These are phyloP conservation scores for Curvularia lunata DNA, from an alignment of 2,329 filamentous ascomycete species.

Conservation along the genomic window DNA sequence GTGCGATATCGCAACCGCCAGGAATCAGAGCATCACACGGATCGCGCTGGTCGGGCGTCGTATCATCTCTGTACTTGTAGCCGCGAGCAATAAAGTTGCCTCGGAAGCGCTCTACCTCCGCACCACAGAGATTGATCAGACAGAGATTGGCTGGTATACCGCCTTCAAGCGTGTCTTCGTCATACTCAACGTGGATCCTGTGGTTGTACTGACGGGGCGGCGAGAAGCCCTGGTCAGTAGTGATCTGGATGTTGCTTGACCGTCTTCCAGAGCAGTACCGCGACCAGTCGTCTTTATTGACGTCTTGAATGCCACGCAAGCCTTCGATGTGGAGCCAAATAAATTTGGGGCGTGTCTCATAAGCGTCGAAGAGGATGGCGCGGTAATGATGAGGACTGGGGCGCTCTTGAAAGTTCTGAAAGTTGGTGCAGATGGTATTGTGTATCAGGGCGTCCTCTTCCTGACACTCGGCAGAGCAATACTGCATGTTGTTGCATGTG, in stretches of 20 bases:
- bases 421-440: neutral
- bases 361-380: neutral
- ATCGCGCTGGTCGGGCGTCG: neutral
- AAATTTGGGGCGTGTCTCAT: neutral
- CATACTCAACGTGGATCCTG: neutral
- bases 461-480: neutral
- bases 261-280: neutral
- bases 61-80: neutral
- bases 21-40: neutral
- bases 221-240: neutral
- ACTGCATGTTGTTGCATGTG: neutral
- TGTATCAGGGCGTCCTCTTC: neutral
- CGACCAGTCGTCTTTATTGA: neutral
- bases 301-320: neutral
- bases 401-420: neutral
- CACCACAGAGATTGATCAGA: neutral
- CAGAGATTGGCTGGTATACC: neutral
- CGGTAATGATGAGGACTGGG: constrained; percentile 1
- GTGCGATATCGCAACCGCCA: neutral
- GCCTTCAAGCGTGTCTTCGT: neutral
- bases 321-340: constrained; percentile 2
- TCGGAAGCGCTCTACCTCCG: neutral
- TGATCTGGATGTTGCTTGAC: too few relatives aligned
- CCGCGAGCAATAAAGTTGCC: neutral
- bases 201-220: neutral